Evolutionary conservation across 768 basidiomycete genomes (phyloP), one percentile per base, ranked within the genome.

Genomic region (Leucosporidium yakuticum): DNA sequence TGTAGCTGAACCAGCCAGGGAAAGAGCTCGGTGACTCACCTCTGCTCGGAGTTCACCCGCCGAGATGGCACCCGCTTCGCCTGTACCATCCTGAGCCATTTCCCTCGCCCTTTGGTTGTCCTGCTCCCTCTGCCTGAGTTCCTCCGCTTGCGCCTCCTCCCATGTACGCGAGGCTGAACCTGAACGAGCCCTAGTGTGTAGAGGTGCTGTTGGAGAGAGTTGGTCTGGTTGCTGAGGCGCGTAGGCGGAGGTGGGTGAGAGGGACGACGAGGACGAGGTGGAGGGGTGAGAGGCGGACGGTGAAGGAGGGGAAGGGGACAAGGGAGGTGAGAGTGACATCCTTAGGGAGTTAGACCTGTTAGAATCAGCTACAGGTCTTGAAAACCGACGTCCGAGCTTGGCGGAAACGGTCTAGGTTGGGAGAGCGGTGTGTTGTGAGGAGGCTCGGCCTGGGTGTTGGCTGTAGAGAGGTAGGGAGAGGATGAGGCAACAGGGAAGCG

Each of bases 41-140:
- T 70, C 69, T 23, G 48, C 55, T 27, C 56, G 25, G 25, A 71
- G 47, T 63, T 71, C 69, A 17, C 53, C 53, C 53, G 31, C 50
- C 32, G 53, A 57, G 60, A 63, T 71, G 44, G 64, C 53, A 14
- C 29, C 59, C 21, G 34, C 62, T 1, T 36, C 57, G 12, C 17
- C 19, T 21, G 34, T 32, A 6, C 31, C 54, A 15, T 34, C 15
- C 5, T 20, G 39, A 44, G 39, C 39, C 39, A 44, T 23, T 4
- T 39, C 9, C 9, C 48, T 20, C 8, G 55, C 60, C 12, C 68
- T n/a, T 23, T 39, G 25, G 4, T 53, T n/a, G 25, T 27, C 59
- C 29, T 64, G 32, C 62, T 69, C 55, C 19, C 65, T 31, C 39
- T 61, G 53, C 20, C 53, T n/a, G 9, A 12, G 19, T 25, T 69